Evolutionary conservation across 1,284 basidiomycete genomes (phyloP), one percentile per base, ranked within the genome.

Genomic region (Jaminaea rosea): DNA sequence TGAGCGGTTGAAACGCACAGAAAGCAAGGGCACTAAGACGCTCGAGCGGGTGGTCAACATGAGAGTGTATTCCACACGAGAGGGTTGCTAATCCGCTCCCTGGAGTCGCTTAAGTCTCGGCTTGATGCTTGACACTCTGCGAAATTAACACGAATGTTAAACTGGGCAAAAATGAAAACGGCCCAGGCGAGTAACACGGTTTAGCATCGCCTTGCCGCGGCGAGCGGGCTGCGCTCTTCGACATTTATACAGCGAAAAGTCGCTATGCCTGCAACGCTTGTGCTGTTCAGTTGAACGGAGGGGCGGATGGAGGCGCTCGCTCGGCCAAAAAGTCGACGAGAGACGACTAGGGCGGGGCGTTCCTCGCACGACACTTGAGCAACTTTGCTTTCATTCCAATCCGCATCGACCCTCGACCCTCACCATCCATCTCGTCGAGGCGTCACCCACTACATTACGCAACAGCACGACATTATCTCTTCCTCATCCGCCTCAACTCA

Each of bases 151-250:
- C n/a, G 34, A 21, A n/a, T n/a, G 34, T n/a, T n/a, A 3, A 36
- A 10, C 21, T 36, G 34, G 34, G 21, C 34, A 36, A 36, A 36
- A 36, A 36, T n/a, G n/a, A 21, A n/a, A 36, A 36, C 34, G 34
- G 21, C 34, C 21, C 34, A 21, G 34, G 34, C 21, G 34, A 36
- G 34, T 21, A 36, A 36, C 34, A 36, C 34, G 34, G 34, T 36
- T 36, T 36, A 36, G 34, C 34, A 36, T 36, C 34, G 34, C 34
- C 34, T 36, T 36, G 34, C 34, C 34, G 34, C 34, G 34, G 21
- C n/a, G n/a, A n/a, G n/a, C n/a, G n/a, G n/a, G n/a, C n/a, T n/a
- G n/a, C n/a, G n/a, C n/a, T n/a, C n/a, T n/a, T n/a, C n/a, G n/a
- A n/a, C n/a, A n/a, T n/a, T n/a, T n/a, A n/a, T n/a, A n/a, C n/a